phyloP scores from a whole-genome alignment of 129 eudicot genomes.

The Smallanthus sonchifolius region DNA sequence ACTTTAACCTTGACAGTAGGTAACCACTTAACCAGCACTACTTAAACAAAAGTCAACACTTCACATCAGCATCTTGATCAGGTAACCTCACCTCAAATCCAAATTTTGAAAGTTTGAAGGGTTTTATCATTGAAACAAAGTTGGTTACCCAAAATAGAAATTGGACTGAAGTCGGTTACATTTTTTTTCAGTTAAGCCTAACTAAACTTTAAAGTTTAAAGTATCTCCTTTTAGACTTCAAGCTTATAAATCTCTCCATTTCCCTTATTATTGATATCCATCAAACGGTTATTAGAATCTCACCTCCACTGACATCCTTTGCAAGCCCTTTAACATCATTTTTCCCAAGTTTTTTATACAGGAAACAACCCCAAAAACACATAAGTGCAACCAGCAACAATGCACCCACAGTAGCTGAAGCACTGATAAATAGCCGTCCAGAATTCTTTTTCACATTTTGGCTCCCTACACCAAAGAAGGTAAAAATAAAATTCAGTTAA shows the following conservation, averaged over 20 bases:
- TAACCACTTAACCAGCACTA: background rate
- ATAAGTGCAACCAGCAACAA: conserved; percentile 89
- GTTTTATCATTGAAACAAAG: background rate
- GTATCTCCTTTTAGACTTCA: background rate
- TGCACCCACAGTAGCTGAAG: conserved; percentile 87
- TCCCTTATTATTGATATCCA: background rate
- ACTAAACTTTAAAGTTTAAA: background rate
- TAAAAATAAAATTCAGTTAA: background rate
- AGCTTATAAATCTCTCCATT: conserved; percentile 1
- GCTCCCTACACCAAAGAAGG: conserved; percentile 23
- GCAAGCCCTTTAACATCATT: conserved; percentile 65
- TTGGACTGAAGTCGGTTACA: background rate
- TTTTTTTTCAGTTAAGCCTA: background rate
- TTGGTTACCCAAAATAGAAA: background rate
- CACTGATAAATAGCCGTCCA: conserved; percentile 84
- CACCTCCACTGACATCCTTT: conserved; percentile 92
- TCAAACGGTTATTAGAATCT: conserved; percentile 7
- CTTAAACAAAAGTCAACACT: background rate
- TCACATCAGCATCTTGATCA: background rate
- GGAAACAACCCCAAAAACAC: conserved; percentile 99
- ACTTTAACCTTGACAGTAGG: background rate
- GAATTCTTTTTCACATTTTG: conserved; percentile 67
- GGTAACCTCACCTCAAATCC: background rate
- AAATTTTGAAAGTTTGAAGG: background rate
- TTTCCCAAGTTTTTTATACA: conserved; percentile 88